Conservation (phyloP, 306 rosid genomes). For the Hippophae rhamnoides region DNA sequence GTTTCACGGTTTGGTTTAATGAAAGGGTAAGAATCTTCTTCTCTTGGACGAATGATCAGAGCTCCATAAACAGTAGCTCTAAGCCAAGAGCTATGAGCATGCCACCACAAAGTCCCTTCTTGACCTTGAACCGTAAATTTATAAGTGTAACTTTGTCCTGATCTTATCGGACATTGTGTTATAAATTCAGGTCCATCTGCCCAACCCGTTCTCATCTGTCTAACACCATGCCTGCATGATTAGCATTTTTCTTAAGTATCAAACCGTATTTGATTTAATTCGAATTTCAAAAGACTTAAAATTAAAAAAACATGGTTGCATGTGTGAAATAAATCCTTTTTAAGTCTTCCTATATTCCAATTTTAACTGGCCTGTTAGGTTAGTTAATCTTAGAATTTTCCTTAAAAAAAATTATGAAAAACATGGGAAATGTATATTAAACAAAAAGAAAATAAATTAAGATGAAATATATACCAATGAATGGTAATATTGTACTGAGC, state of each 20-base stretch:
- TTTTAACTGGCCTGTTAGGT: too few relatives aligned
- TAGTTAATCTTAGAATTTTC: too few relatives aligned
- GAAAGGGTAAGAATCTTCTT: conserved; percentile 11
- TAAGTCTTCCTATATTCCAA: too few relatives aligned
- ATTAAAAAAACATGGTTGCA: not conserved
- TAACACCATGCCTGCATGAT: conserved; percentile 20
- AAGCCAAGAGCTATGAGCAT: conserved; percentile 22
- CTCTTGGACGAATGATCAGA: conserved; percentile 4
- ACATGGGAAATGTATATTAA: not conserved
- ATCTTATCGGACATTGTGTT: conserved; percentile 23
- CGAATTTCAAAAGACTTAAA: too few relatives aligned
- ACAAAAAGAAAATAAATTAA: not conserved
- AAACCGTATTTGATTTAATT: too few relatives aligned
- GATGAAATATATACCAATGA: conserved; percentile 17
- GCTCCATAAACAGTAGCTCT: conserved; percentile 21
- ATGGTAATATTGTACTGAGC: conserved; percentile 25
- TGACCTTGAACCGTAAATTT: conserved; percentile 14
- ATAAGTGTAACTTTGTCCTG: conserved; percentile 7
- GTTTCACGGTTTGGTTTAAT: conserved; percentile 4
- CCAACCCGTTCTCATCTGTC: conserved; percentile 24
- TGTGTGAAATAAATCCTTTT: too few relatives aligned
- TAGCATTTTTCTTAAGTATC: not conserved
- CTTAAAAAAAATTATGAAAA: too few relatives aligned
- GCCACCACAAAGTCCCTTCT: conserved; percentile 27
- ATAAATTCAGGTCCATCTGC: conserved; percentile 20